Evolutionary conservation across 768 basidiomycete species (phyloP).

Genomic region (Calocybe gangraenosa): DNA sequence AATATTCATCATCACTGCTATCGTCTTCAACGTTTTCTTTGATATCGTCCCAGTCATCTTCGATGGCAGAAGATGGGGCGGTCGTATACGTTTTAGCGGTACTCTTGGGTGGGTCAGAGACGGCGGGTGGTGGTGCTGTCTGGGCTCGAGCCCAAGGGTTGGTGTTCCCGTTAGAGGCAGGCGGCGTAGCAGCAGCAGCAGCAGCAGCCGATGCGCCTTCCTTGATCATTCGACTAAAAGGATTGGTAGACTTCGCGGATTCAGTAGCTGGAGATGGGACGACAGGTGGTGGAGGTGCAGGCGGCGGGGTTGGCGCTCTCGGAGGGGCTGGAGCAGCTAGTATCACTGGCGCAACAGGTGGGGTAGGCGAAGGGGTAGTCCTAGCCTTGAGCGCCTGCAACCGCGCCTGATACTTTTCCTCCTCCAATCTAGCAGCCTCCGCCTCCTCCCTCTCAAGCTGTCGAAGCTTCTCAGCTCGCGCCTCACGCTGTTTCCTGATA

Average conservation of each 20-base stretch:
- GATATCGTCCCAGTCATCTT: slow-evolving; percentile 86
- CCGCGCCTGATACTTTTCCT: slow-evolving; percentile 34
- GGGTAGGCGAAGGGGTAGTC: slow-evolving; percentile 26
- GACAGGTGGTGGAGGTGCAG: slow-evolving; percentile 26
- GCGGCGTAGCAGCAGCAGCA: slow-evolving; percentile 26
- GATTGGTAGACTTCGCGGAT: slow-evolving; percentile 65
- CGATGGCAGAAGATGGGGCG: slow-evolving; percentile 45
- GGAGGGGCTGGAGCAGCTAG: slow-evolving; percentile 31
- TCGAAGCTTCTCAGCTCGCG: slow-evolving; percentile 63
- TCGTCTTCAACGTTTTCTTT: slow-evolving; percentile 67
- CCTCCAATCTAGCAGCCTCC: slow-evolving; percentile 39
- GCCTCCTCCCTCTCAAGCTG: slow-evolving; percentile 57
- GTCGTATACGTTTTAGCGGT: slow-evolving; percentile 58
- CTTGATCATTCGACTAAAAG: slow-evolving; percentile 69
- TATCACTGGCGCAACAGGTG: slow-evolving; percentile 20
- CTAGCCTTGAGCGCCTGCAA: slow-evolving; percentile 34
- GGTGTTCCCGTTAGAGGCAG: slow-evolving; percentile 37
- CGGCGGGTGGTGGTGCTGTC: slow-evolving; percentile 28
- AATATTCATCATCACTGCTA: slow-evolving; percentile 77
- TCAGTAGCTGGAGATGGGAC: slow-evolving; percentile 25
- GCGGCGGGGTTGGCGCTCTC: slow-evolving; percentile 20
- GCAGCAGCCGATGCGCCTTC: slow-evolving; percentile 35
- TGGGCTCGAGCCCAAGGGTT: slow-evolving; percentile 65
- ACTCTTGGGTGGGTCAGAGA: slow-evolving; percentile 49
- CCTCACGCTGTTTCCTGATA: slow-evolving; percentile 69